phyloP scores from a whole-genome alignment of 73 alveolate species.

The Symbiodinium natans region DNA sequence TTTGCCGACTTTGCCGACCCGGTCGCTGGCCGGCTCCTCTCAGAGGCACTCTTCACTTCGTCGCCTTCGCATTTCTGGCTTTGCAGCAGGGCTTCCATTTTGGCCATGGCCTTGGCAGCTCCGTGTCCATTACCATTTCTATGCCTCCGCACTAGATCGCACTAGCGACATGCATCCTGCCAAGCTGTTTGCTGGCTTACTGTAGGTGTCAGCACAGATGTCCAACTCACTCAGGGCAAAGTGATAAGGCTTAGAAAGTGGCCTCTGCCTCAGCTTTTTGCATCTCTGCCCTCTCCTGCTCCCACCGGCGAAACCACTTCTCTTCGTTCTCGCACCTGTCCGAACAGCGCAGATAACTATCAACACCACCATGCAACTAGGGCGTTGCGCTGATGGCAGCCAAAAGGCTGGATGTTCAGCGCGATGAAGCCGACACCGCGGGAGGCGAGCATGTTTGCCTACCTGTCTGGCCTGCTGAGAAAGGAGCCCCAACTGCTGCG shows the following conservation, averaged over 20 bases:
- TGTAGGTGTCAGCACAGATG: no score
- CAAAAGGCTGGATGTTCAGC: constrained; percentile 44
- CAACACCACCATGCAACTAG: no score
- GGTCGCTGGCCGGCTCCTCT: constrained; percentile 38
- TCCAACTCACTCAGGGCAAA: no score
- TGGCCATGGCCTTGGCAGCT: not conserved
- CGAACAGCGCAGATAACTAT: no score
- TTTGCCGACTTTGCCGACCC: constrained; percentile 17
- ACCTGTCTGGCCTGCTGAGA: not conserved
- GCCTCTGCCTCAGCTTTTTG: constrained; percentile 87
- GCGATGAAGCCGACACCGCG: constrained; percentile 91
- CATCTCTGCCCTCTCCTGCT: constrained; percentile 43
- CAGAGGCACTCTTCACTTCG: not conserved
- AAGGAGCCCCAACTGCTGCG: constrained; percentile 4
- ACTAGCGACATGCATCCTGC: no score
- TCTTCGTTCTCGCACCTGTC: constrained; percentile 84
- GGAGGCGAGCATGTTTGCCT: constrained; percentile 54
- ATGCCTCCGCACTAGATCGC: no score
- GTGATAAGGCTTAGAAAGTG: no score
- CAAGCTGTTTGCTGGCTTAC: no score
- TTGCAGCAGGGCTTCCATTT: constrained; percentile 12
- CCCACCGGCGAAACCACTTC: constrained; percentile 72
- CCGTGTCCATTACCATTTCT: no score
- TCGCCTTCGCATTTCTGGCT: not conserved
- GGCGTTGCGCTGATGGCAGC: no score